phyloP scores from a whole-genome alignment of 352 stramenopile genomes.

The Globisporangium irregulare region DNA sequence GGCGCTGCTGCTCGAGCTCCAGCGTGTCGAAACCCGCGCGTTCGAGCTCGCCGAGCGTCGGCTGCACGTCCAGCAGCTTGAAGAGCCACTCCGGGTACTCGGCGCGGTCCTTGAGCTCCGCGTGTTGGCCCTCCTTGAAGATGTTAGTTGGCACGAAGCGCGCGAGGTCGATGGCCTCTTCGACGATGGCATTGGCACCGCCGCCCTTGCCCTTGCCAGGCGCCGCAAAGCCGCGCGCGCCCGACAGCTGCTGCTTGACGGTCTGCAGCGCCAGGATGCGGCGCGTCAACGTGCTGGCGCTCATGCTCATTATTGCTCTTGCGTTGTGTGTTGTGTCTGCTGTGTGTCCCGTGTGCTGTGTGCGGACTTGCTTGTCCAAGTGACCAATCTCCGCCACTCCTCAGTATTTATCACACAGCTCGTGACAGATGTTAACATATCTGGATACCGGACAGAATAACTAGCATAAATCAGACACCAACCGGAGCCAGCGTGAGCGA shows the following conservation, averaged over 20 bases:
- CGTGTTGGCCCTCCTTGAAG: constrained; percentile 78
- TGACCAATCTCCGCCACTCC: constrained; percentile 12
- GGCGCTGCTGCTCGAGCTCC: constrained; percentile 71
- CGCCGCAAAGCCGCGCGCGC: constrained; percentile 56
- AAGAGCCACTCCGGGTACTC: constrained; percentile 86
- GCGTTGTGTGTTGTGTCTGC: background rate
- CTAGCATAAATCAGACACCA: too few relatives aligned
- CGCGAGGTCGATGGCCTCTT: constrained; percentile 74
- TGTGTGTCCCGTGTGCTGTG: background rate
- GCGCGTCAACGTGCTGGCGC: constrained; percentile 42
- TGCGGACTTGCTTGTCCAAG: background rate
- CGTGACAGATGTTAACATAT: too few relatives aligned
- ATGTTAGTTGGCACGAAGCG: constrained; percentile 84
- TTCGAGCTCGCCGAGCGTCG: constrained; percentile 75
- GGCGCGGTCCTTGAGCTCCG: constrained; percentile 73
- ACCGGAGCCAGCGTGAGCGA: too few relatives aligned
- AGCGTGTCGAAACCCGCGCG: constrained; percentile 80
- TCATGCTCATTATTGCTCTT: constrained; percentile 14
- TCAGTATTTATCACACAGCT: too few relatives aligned
- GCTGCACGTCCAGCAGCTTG: constrained; percentile 69
- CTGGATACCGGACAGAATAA: too few relatives aligned
- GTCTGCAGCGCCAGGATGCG: constrained; percentile 30
- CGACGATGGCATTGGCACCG: constrained; percentile 40
- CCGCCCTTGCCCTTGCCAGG: constrained; percentile 66
- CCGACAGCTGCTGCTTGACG: constrained; percentile 26